Evolutionary conservation across 2,329 filamentous ascomycete genomes (phyloP).

Genomic region (Diaporthe citri): DNA sequence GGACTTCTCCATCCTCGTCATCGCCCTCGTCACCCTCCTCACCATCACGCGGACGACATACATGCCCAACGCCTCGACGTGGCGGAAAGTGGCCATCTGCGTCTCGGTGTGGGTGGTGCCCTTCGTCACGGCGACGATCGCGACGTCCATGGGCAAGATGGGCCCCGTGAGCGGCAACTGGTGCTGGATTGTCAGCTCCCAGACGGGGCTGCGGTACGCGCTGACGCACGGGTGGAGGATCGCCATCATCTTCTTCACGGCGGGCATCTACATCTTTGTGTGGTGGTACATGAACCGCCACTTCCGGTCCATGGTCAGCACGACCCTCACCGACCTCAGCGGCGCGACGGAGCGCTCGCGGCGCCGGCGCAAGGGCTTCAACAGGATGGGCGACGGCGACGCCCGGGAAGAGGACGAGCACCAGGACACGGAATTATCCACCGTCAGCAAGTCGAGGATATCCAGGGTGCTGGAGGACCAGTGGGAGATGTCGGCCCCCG

Average conservation of each 20-base stretch:
- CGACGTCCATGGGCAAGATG: constrained; percentile 48
- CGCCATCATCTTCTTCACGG: constrained; percentile 54
- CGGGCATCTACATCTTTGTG: constrained; percentile 57
- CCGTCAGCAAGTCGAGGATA: constrained; percentile 31
- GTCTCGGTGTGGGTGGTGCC: constrained; percentile 56
- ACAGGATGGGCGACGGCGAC: neutral
- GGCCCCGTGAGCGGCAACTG: constrained; percentile 56
- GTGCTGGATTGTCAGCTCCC: constrained; percentile 58
- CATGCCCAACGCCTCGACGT: constrained; percentile 48
- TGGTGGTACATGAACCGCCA: constrained; percentile 51
- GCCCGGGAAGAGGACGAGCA: neutral
- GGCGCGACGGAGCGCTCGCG: constrained; percentile 13
- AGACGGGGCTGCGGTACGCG: constrained; percentile 56
- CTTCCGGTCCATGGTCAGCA: constrained; percentile 41
- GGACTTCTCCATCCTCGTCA: constrained; percentile 59
- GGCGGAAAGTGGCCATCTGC: constrained; percentile 51
- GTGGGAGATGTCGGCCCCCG: constrained; percentile 35
- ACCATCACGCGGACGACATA: constrained; percentile 48
- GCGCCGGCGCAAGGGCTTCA: constrained; percentile 27
- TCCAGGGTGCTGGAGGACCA: constrained; percentile 26
- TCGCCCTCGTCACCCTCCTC: constrained; percentile 51
- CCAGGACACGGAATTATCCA: constrained; percentile 25
- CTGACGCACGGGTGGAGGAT: constrained; percentile 61
- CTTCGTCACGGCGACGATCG: constrained; percentile 51
- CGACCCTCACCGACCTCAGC: constrained; percentile 14